Evolutionary conservation across 2,329 filamentous ascomycete genomes (phyloP), one percentile per base, ranked within the genome.

Genomic region (Nannizziopsis barbatae): DNA sequence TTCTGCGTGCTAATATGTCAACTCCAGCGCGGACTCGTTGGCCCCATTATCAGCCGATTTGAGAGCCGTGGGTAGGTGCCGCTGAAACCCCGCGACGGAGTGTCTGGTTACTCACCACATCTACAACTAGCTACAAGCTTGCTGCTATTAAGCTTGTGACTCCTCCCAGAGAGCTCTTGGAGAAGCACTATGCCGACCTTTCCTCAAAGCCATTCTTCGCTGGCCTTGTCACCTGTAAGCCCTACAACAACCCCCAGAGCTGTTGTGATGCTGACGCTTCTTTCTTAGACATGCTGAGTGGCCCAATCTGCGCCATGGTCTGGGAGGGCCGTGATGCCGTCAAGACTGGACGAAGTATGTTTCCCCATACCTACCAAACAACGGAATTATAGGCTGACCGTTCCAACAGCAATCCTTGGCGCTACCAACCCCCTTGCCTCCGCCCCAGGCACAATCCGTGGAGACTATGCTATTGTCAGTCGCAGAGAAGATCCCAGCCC

Each of bases 251-350:
- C 10, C 22, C 10, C 36, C 27, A 20, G 39, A 39, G 14, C 17
- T 2, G 18, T 22, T 3, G 14, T 18, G 44, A 49, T 38, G 30
- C 42, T 44, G 48, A 50, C n/a, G n/a, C n/a, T 40, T 3, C 33
- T 38, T 18, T 50, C 22, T 54, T 58, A 94, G 88, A 96, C 81
- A 98, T 96, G 92, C 76, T 81, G 71, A 89, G 83, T 71, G 92
- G 92, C 70, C 92, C 92, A 71, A 90, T 98, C 76, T 84, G 80
- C 78, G 92, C 92, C 77, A 98, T 96, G 90, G 84, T 98, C 74
- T 98, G 92, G 92, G 89, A 98, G 75, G 92, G 92, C 69, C 86
- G 85, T 80, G 89, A 98, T 67, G 92, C 83, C 72, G 89, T 95
- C 80, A 96, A 96, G 86, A 95, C 89, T 62, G 92, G 92, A 73